Base-by-base conservation (phyloP, 2,329 filamentous ascomycete genomes). In the Talaromyces sp. region DNA sequence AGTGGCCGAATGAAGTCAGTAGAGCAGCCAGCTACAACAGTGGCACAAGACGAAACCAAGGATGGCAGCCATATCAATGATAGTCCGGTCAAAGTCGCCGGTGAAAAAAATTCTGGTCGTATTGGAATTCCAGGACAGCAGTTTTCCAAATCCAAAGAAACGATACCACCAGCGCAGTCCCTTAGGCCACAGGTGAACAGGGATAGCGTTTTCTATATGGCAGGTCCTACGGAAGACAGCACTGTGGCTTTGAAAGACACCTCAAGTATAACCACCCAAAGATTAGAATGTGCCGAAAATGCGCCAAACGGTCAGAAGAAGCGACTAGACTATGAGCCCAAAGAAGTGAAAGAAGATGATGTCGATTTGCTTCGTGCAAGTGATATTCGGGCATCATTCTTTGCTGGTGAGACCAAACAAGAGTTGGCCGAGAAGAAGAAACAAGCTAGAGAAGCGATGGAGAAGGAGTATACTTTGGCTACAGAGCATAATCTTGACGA, bases 341-440 rank as follows among this genome's bases (percentile, higher is more conserved):
- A 60, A 10, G 64, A 70, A 52, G 67, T 69, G 35, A 70, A 68
- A 66, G 68, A 65, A n/a, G 72, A 75, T 43, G 72, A 75, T 61
- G 64, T 79, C 33, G 72, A 77, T 41, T 64, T 71, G n/a, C 67
- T 79, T 47, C 69, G 72, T 45, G 73, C 76, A 2, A 76, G 71
- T 61, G 77, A 78, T 67, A 74, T 79, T 22, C 73, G 76, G 56
- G 72, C 74, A 13, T 67, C 70, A 24, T 77, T 73, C 62, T 68
- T 69, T 56, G 39, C 68, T 13, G 69, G 67, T 37, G 66, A 65
- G 11, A 67, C 70, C n/a, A 69, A 68, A 35, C 68, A 67, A 19
- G 66, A 71, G 7, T 39, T 67, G 5, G 70, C 72, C 10, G 58
- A 63, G 3, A 65, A 68, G 37, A 70, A 69, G 39, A 65, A 64